phyloP scores from a whole-genome alignment of 306 rosid species.

The Quercus parvula region DNA sequence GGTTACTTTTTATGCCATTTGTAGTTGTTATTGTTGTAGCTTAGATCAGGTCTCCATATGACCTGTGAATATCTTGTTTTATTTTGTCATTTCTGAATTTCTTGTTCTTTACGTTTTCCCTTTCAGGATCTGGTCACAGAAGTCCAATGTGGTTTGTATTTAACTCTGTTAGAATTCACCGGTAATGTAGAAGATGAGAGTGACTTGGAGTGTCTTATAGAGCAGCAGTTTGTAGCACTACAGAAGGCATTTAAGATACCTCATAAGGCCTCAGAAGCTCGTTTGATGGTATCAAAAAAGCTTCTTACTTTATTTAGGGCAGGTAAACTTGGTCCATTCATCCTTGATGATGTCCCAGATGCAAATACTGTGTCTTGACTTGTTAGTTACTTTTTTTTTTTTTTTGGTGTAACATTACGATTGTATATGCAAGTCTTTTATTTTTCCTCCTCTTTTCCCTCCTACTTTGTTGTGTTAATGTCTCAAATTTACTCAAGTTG shows the following conservation, averaged over 20 bases:
- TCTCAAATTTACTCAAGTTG: too few relatives aligned
- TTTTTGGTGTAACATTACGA: background rate
- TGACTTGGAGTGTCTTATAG: constrained; percentile 58
- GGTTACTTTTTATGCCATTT: background rate
- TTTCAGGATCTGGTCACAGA: constrained; percentile 50
- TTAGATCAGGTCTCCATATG: background rate
- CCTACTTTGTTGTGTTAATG: background rate
- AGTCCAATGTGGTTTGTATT: constrained; percentile 61
- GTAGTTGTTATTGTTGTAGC: background rate
- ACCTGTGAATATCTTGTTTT: background rate
- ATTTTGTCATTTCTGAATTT: background rate
- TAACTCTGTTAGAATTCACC: constrained; percentile 40
- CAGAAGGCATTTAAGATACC: constrained; percentile 81
- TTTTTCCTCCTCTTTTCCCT: background rate
- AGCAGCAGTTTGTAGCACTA: constrained; percentile 66
- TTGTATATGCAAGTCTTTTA: background rate
- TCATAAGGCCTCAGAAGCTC: constrained; percentile 74
- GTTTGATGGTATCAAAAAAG: constrained; percentile 85
- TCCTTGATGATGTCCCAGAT: constrained; percentile 81
- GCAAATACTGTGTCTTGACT: constrained; percentile 16
- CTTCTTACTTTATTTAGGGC: constrained; percentile 73
- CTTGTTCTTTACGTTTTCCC: background rate
- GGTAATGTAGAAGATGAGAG: constrained; percentile 38
- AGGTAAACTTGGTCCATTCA: constrained; percentile 83
- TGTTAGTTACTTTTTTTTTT: background rate